Base-by-base conservation (phyloP, 164 flowering plant genomes). In the Aristolochia fimbriata region DNA sequence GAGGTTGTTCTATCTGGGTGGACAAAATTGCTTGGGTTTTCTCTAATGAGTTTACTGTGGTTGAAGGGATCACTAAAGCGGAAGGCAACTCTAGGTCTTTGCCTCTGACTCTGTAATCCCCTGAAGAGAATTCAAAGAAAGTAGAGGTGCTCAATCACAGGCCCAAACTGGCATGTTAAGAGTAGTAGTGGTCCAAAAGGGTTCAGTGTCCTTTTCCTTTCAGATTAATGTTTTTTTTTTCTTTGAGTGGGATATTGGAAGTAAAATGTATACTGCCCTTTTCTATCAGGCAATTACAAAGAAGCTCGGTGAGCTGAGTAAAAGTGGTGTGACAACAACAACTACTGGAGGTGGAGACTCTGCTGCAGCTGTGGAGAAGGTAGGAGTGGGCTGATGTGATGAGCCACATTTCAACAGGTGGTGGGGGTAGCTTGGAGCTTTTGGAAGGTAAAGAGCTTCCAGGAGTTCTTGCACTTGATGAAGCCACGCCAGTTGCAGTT, bases 351-450 rank as follows among this genome's bases (percentile, higher is more conserved):
- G 84, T 62, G 84, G 84, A 15, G 84, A 80, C 47, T 80, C 84
- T 15, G 84, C 78, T 68, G 82, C 80, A n/a, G 84, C 84, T 15
- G 83, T 80, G 22, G 84, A 82, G 76, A 73, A 80, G 67, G 81
- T 62, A 6, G 82, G 87, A 41, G 62, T 82, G 37, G n/a, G 82
- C 80, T 3, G 82, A 80, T 25, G 73, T 71, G 63, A 78, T 82
- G 83, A 82, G 81, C 76, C 84, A 82, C 72, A 78, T 82, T 62
- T 82, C 86, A 15, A 77, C 83, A 2, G 81, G 84, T 51, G 84
- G 81, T 50, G 81, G 80, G 66, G 84, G 81, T 14, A 78, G 81
- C 63, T 66, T 80, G 75, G 84, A 80, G 73, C 66, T 80, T 27
- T 74, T 80, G 22, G 84, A 80, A 59, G 83, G 83, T 5, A 82